Evolutionary conservation across 2,329 filamentous ascomycete genomes (phyloP).

Genomic region (Hypoxylon sp.): DNA sequence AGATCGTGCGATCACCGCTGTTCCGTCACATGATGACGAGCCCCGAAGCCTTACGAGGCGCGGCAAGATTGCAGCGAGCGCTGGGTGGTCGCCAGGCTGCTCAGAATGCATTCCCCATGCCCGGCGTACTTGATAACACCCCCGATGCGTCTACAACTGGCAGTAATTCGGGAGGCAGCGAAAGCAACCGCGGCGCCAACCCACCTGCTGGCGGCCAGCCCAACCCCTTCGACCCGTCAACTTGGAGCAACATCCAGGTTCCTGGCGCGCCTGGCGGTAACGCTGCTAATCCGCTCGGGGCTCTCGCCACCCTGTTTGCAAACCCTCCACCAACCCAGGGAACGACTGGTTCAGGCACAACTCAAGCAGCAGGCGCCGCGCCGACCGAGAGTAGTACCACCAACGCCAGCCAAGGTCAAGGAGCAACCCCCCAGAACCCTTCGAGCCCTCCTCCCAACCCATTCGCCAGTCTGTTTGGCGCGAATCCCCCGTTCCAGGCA

Average conservation of each 20-base stretch:
- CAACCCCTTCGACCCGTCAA: conserved; percentile 62
- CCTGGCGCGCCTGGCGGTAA: conserved; percentile 48
- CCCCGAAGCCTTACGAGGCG: conserved; percentile 85
- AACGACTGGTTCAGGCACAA: conserved; percentile 50
- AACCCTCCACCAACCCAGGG: conserved; percentile 34
- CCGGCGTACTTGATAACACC: conserved; percentile 91
- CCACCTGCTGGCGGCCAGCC: conserved; percentile 53
- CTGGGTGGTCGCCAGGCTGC: conserved; percentile 69
- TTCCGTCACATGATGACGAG: conserved; percentile 95
- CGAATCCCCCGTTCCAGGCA: conserved; percentile 51
- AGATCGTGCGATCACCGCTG: conserved; percentile 89
- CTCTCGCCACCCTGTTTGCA: conserved; percentile 62
- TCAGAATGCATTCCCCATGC: conserved; percentile 82
- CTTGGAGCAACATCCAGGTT: conserved; percentile 55
- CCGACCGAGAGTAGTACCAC: conserved; percentile 51
- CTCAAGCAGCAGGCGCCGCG: conserved; percentile 50
- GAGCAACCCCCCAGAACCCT: conserved; percentile 47
- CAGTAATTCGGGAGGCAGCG: conserved; percentile 52
- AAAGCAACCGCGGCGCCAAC: conserved; percentile 51
- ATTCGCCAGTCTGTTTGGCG: conserved; percentile 74
- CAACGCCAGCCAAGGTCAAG: conserved; percentile 49
- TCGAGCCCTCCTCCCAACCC: conserved; percentile 70
- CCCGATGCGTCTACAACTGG: conserved; percentile 62
- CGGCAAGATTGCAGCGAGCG: conserved; percentile 85
- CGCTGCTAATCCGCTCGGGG: conserved; percentile 51